phyloP scores from a whole-genome alignment of 2,329 filamentous ascomycete genomes.

The Talaromyces sp. region DNA sequence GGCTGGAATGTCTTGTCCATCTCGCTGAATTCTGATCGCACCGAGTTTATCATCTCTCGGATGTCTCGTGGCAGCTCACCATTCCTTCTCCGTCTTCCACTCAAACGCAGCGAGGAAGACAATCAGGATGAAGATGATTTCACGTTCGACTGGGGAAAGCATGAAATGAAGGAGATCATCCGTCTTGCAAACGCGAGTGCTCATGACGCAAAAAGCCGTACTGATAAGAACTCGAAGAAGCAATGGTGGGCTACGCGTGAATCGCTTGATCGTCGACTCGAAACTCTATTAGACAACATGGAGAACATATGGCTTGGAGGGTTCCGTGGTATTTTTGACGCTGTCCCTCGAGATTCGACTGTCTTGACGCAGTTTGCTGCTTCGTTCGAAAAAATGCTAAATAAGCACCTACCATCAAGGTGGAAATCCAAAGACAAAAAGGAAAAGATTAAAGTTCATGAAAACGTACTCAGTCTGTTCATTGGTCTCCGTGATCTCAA shows the following conservation, averaged over 20 bases:
- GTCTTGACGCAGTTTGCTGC: slow-evolving; percentile 70
- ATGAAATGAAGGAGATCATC: slow-evolving; percentile 79
- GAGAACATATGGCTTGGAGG: slow-evolving; percentile 93
- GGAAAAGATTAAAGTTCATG: slow-evolving; percentile 52
- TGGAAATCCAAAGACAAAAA: slow-evolving; percentile 52
- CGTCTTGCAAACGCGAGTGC: slow-evolving; percentile 75
- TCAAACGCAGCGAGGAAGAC: slow-evolving; percentile 68
- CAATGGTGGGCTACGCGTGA: slow-evolving; percentile 90
- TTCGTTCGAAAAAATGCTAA: slow-evolving; percentile 71
- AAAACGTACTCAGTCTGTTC: slow-evolving; percentile 77
- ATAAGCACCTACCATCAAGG: slow-evolving; percentile 80
- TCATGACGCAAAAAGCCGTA: slow-evolving; percentile 67
- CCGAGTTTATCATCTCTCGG: slow-evolving; percentile 85
- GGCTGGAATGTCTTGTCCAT: slow-evolving; percentile 84
- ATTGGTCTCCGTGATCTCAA: slow-evolving; percentile 73
- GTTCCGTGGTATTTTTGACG: slow-evolving; percentile 89
- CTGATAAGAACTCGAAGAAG: slow-evolving; percentile 66
- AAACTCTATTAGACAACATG: slow-evolving; percentile 73
- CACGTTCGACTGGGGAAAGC: slow-evolving; percentile 71
- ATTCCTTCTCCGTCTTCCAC: slow-evolving; percentile 79
- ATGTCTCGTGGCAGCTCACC: slow-evolving; percentile 69
- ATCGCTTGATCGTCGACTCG: slow-evolving; percentile 69
- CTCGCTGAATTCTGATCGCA: slow-evolving; percentile 71
- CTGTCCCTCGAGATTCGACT: slow-evolving; percentile 57
- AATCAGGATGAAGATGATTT: slow-evolving; percentile 80